Evolutionary conservation across 202 grass and related monocot species (phyloP).

Genomic region (Musa balbisiana): DNA sequence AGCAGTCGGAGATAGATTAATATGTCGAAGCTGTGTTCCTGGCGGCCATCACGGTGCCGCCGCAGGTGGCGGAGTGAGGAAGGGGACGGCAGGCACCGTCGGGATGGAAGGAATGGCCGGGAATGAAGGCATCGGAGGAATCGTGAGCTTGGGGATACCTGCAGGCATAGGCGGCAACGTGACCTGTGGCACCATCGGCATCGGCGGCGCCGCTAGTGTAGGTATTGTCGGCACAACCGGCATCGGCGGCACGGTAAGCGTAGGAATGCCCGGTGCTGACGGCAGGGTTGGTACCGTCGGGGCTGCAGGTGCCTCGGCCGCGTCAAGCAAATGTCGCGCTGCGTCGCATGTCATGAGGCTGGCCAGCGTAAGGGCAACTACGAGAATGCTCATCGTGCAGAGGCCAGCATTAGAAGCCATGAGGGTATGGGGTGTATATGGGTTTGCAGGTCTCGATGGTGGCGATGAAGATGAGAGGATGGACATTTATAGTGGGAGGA

Average conservation of each 20-base stretch:
- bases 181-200: constrained; percentile 4
- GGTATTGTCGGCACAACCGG: constrained; percentile 6
- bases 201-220: neutral
- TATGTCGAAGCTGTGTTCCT: too few relatives aligned
- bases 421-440: neutral
- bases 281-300: constrained; percentile 1
- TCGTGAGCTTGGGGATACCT: too few relatives aligned
- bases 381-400: constrained; percentile 17
- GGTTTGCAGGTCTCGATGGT: neutral
- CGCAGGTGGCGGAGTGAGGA: neutral
- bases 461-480: neutral
- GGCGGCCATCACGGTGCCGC: neutral
- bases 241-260: neutral
- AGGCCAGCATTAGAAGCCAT: constrained; percentile 34
- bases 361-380: constrained; percentile 8
- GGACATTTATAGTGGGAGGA: neutral
- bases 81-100: neutral
- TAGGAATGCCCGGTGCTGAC: neutral
- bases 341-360: constrained; percentile 21
- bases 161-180: neutral
- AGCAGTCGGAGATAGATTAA: too few relatives aligned
- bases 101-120: neutral
- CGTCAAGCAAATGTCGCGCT: constrained; percentile 34
- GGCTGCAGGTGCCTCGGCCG: neutral
- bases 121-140: neutral